Base-by-base conservation (phyloP, 176 grass and related monocot genomes). In the Miscanthus lutarioriparius region DNA sequence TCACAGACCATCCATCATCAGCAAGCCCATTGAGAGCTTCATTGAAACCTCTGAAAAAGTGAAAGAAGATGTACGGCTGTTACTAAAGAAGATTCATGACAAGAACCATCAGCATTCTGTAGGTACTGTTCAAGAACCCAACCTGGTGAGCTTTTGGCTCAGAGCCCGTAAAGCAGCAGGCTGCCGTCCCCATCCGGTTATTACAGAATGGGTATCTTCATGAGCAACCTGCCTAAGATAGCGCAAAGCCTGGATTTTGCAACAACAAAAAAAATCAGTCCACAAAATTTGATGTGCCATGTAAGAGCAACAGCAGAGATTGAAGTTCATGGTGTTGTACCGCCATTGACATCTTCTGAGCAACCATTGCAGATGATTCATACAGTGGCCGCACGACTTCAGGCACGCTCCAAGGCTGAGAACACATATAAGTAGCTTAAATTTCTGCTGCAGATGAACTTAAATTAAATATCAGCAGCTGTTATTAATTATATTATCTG, bases 331-430 rank as follows among this genome's bases (percentile, higher is more conserved):
- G 67, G 26, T 73, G 37, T 13, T 64, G 78, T 94, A 99, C 97
- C 75, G 90, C 79, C 86, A 94, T 89, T 10, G 97, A 94, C 26
- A 84, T 89, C 85, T 91, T 99, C 62, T 96, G 97, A 63, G 93
- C 93, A 89, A 99, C 88, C 39, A 89, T 85, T 17, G 82, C 89
- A 41, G 97, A 93, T 37, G 97, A 96, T 56, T 99, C 91, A 77
- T 99, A 96, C 54, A 96, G 61, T 14, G 97, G 97, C 4, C 88
- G 87, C 80, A 99, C 77, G 80, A 99, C 97, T 88, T 99, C 97
- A 49, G 97, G 93, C n/a, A 96, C 86, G 23, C 89, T 99, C 91
- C 91, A 94, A 77, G 93, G 88, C 97, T 99, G 84, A 67, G 23
- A 87, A 67, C 62, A 36, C 22, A 82, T n/a, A 82, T 27, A 38